phyloP scores from a whole-genome alignment of 2,329 filamentous ascomycete species.

The Pseudodiploospora longispora region DNA sequence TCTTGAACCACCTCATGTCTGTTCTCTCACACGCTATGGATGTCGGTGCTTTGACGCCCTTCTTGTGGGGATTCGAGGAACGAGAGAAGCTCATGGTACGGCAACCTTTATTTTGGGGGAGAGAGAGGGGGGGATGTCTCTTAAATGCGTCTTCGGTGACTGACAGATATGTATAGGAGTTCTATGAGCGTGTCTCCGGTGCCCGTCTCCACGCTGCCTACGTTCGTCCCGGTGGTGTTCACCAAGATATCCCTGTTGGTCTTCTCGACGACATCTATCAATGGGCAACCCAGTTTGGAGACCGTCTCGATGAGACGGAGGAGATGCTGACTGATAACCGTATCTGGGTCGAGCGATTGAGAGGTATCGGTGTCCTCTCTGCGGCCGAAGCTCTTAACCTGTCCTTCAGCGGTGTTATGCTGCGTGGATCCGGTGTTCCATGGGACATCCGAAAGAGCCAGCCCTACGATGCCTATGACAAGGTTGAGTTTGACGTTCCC shows the following conservation, averaged over 20 bases:
- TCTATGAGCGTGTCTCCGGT: constrained; percentile 98
- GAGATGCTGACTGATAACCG: constrained; percentile 98
- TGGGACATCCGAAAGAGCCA: constrained; percentile 96
- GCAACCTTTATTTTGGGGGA: constrained; percentile 3
- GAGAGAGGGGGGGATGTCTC: neutral
- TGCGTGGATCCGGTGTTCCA: constrained; percentile 89
- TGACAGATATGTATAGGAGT: constrained; percentile 59
- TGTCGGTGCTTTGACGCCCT: constrained; percentile 93
- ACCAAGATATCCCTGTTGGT: constrained; percentile 87
- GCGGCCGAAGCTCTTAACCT: constrained; percentile 95
- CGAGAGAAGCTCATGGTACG: constrained; percentile 98
- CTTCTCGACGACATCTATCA: constrained; percentile 98
- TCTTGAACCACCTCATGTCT: constrained; percentile 97
- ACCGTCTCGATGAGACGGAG: constrained; percentile 97
- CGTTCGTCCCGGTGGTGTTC: constrained; percentile 90
- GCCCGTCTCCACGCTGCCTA: constrained; percentile 96
- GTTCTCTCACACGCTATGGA: constrained; percentile 98
- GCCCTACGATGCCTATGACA: constrained; percentile 94
- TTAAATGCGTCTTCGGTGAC: neutral
- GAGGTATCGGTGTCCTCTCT: constrained; percentile 83
- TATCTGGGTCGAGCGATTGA: constrained; percentile 93
- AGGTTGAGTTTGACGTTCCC: constrained; percentile 97
- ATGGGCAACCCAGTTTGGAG: constrained; percentile 97
- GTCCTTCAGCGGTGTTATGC: constrained; percentile 94
- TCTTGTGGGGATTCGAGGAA: constrained; percentile 99